A percentile compares a stretch with the other conserved stretches of the same genome.
Conservation (phyloP, 768 basidiomycete species). For the Lactarius pseudohatsudake region DNA sequence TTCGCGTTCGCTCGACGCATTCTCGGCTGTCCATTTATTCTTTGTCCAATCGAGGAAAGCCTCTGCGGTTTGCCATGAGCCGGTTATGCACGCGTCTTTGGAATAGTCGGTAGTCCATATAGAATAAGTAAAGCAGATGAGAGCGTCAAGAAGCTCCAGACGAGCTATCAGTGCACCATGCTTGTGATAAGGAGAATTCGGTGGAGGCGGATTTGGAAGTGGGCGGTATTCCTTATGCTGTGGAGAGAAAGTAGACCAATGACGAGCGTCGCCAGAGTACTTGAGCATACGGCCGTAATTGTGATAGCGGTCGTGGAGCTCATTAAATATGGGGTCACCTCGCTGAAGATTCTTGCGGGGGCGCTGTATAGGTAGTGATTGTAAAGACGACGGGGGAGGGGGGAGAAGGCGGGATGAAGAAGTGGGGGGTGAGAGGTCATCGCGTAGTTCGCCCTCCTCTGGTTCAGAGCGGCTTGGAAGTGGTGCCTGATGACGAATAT, state of each 20-base stretch:
- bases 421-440: conserved; percentile 35
- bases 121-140: conserved; percentile 80
- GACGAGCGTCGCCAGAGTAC: conserved; percentile 78
- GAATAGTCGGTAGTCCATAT: conserved; percentile 76
- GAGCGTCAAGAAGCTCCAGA: conserved; percentile 76
- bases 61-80: conserved; percentile 68
- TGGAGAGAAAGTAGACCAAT: conserved; percentile 70
- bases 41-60: conserved; percentile 73
- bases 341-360: conserved; percentile 54
- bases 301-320: conserved; percentile 69
- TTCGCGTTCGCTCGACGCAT: conserved; percentile 47
- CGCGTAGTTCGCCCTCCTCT: conserved; percentile 50
- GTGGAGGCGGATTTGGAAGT: conserved; percentile 59
- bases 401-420: conserved; percentile 28
- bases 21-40: conserved; percentile 57
- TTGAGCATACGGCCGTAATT: conserved; percentile 71
- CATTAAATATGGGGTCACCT: conserved; percentile 53
- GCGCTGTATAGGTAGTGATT: conserved; percentile 58
- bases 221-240: conserved; percentile 64
- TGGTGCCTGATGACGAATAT: conserved; percentile 31
- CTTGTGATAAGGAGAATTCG: conserved; percentile 71
- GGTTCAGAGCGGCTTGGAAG: conserved; percentile 41
- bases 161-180: conserved; percentile 73
- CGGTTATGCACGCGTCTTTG: conserved; percentile 52
- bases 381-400: conserved; percentile 35